These are phyloP conservation scores for Aspergillus diversus DNA, from an alignment of 495 filamentous ascomycete genomes.

Conservation along the genomic window DNA sequence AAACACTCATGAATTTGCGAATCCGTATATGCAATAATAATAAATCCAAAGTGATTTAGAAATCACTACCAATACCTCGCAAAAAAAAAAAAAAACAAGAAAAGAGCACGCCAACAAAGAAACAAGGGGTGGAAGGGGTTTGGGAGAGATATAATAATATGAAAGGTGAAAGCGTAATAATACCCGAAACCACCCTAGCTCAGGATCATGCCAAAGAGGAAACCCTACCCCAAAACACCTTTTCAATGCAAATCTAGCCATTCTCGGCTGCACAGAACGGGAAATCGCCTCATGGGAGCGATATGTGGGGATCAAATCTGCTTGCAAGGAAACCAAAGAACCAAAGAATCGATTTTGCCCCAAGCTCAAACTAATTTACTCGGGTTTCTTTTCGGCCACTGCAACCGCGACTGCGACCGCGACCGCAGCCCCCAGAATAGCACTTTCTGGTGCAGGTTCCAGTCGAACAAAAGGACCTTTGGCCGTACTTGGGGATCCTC, in stretches of 20 bases:
- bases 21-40: conserved; percentile 26
- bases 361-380: conserved; percentile 2
- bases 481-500: conserved; percentile 22
- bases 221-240: conserved; percentile 19
- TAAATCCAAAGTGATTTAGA: conserved; percentile 3
- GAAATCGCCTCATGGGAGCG: not conserved
- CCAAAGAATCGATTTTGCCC: no score
- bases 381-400: conserved; percentile 33
- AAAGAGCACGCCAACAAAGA: not conserved
- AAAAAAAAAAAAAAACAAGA: conserved; percentile 6
- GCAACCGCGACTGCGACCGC: conserved; percentile 59
- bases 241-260: conserved; percentile 21
- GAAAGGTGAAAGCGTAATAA: not conserved
- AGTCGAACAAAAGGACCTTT: conserved; percentile 39
- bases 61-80: conserved; percentile 4
- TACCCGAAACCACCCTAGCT: conserved; percentile 8
- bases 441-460: conserved; percentile 55
- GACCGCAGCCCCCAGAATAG: conserved; percentile 60
- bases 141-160: conserved; percentile 1
- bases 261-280: not conserved
- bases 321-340: not conserved
- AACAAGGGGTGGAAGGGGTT: not conserved
- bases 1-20: conserved; percentile 16
- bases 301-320: not conserved
- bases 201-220: not conserved